Evolutionary conservation across 306 rosid genomes (phyloP).

Genomic region (Albizia julibrissin): DNA sequence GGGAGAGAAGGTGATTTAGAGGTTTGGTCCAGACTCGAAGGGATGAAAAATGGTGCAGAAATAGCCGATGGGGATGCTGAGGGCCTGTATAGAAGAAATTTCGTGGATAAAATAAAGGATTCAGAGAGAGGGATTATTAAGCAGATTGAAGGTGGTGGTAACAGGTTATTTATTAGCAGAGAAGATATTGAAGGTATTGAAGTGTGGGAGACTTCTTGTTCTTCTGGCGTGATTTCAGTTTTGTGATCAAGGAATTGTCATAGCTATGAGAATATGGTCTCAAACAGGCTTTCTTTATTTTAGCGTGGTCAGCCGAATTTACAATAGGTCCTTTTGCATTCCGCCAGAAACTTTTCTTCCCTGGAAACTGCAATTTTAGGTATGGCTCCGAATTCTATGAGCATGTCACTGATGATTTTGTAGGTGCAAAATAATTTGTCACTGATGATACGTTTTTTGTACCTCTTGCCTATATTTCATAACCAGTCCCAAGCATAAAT

Average conservation of each 20-base stretch:
- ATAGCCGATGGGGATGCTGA: slow-evolving; percentile 39
- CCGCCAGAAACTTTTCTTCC: neutral
- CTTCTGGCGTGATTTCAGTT: slow-evolving; percentile 47
- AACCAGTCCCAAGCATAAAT: neutral
- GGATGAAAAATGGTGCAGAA: slow-evolving; percentile 27
- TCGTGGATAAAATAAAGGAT: slow-evolving; percentile 67
- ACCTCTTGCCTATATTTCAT: neutral
- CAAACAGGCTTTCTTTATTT: slow-evolving; percentile 17
- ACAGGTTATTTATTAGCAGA: slow-evolving; percentile 78
- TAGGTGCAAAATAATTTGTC: neutral
- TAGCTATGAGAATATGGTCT: slow-evolving; percentile 5
- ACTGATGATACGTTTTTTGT: neutral
- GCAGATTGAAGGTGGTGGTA: slow-evolving; percentile 84
- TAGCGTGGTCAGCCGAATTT: neutral
- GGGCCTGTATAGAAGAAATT: slow-evolving; percentile 70
- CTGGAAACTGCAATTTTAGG: neutral
- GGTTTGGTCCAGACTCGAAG: slow-evolving; percentile 72
- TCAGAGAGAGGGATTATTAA: slow-evolving; percentile 69
- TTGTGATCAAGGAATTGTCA: slow-evolving; percentile 22
- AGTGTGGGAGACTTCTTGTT: slow-evolving; percentile 86
- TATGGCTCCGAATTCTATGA: neutral
- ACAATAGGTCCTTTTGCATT: neutral
- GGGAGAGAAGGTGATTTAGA: slow-evolving; percentile 79
- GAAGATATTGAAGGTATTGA: slow-evolving; percentile 85
- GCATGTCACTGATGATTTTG: neutral